Conservation (phyloP, 2,329 filamentous ascomycete genomes). For the Monosporascus sp. region DNA sequence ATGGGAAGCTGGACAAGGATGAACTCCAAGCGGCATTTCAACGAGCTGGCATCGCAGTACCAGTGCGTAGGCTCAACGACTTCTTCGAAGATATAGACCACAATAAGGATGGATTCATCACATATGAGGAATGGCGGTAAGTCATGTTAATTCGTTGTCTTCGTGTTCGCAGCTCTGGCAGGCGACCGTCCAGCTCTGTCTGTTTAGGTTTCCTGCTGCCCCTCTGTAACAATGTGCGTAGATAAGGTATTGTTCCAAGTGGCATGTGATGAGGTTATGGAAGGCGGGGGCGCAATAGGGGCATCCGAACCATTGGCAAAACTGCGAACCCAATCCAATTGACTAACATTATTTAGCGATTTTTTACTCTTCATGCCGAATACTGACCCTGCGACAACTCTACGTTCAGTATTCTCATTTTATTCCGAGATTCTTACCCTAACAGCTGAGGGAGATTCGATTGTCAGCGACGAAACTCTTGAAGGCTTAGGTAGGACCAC, state of each 20-base stretch:
- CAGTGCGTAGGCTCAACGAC: slow-evolving; percentile 67
- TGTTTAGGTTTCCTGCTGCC: background rate
- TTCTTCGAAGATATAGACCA: slow-evolving; percentile 90
- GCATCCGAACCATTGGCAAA: background rate
- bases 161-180: too few relatives aligned
- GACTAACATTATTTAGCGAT: slow-evolving; percentile 51
- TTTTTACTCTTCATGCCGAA: slow-evolving; percentile 85
- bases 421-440: slow-evolving; percentile 86
- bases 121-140: slow-evolving; percentile 95
- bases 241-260: too few relatives aligned
- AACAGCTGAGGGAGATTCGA: slow-evolving; percentile 89
- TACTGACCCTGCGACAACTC: slow-evolving; percentile 57
- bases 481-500: slow-evolving; percentile 86
- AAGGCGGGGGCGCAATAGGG: background rate
- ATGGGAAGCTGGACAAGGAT: slow-evolving; percentile 80
- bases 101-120: slow-evolving; percentile 83
- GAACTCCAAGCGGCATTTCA: slow-evolving; percentile 78
- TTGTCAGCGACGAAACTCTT: slow-evolving; percentile 83
- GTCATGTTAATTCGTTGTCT: slow-evolving; percentile 25
- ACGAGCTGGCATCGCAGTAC: slow-evolving; percentile 71
- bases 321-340: background rate
- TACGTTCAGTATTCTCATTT: slow-evolving; percentile 82
- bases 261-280: too few relatives aligned
- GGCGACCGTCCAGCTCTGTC: too few relatives aligned
- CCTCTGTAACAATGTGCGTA: too few relatives aligned